Conservation (phyloP, 2,329 filamentous ascomycete genomes). For the Chrysoporthe cubensis region DNA sequence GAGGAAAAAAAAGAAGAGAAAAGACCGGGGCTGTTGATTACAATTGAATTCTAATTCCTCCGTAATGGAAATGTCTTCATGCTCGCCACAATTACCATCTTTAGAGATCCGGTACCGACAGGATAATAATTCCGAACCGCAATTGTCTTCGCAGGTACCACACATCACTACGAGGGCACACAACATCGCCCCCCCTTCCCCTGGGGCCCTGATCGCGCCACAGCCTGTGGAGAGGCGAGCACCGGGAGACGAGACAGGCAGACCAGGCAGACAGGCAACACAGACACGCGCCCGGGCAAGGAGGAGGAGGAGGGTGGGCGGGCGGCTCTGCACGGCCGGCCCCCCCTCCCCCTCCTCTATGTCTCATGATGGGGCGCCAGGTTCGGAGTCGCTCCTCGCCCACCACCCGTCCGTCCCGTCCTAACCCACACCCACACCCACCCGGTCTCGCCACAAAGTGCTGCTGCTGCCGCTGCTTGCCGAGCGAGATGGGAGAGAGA, state of each 20-base stretch:
- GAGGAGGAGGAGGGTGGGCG: not conserved
- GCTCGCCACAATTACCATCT: too few relatives aligned
- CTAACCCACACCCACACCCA: not conserved
- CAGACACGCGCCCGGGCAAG: too few relatives aligned
- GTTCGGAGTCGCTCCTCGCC: slow-evolving; percentile 1
- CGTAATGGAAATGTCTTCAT: not conserved
- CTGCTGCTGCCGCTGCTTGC: too few relatives aligned
- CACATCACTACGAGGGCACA: too few relatives aligned
- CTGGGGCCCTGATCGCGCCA: too few relatives aligned
- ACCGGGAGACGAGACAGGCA: too few relatives aligned
- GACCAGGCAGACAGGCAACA: too few relatives aligned
- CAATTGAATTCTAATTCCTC: not conserved
- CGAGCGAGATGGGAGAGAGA: not conserved
- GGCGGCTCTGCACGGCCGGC: slow-evolving; percentile 3
- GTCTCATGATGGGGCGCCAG: slow-evolving; percentile 16
- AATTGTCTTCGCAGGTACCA: too few relatives aligned
- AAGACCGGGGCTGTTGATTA: too few relatives aligned
- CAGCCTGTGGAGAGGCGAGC: too few relatives aligned
- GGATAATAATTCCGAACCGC: too few relatives aligned
- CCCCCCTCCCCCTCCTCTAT: not conserved
- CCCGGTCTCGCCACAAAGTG: not conserved
- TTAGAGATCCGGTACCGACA: not conserved
- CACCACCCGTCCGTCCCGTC: not conserved
- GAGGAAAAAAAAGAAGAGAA: not conserved
- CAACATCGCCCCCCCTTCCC: too few relatives aligned